phyloP scores from a whole-genome alignment of 306 rosid genomes.

The Rosa rugosa region DNA sequence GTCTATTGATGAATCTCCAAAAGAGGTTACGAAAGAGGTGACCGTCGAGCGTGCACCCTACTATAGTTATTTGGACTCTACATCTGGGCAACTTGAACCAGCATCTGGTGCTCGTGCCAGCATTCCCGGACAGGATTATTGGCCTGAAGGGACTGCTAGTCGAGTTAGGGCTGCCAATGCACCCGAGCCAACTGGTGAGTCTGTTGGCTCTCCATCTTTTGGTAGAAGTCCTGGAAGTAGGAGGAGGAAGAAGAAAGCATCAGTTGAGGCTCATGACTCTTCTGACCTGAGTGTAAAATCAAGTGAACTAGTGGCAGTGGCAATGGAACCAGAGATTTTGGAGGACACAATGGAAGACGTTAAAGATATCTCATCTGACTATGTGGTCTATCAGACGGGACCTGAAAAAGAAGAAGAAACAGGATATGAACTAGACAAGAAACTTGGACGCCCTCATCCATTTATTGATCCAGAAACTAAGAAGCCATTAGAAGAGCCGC shows the following conservation, averaged over 20 bases:
- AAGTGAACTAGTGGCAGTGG: constrained; percentile 28
- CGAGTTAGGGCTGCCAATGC: constrained; percentile 83
- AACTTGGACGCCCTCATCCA: constrained; percentile 79
- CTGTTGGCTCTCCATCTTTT: constrained; percentile 78
- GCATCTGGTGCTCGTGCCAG: constrained; percentile 99
- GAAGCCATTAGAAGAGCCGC: constrained; percentile 67
- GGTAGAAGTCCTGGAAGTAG: constrained; percentile 92
- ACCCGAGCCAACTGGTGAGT: constrained; percentile 71
- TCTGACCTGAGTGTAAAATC: constrained; percentile 36
- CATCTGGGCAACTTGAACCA: constrained; percentile 94
- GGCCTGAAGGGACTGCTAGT: constrained; percentile 96
- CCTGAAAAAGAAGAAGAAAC: constrained; percentile 61
- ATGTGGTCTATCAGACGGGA: constrained; percentile 73
- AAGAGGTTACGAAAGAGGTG: constrained; percentile 42
- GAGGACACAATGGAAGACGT: constrained; percentile 60
- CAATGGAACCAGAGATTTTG: constrained; percentile 33
- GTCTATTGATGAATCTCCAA: constrained; percentile 33
- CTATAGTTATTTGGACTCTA: constrained; percentile 74
- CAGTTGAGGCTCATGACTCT: constrained; percentile 39
- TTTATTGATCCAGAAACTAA: constrained; percentile 74
- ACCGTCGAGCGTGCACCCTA: constrained; percentile 86
- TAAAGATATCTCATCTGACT: constrained; percentile 58
- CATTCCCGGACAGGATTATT: constrained; percentile 80
- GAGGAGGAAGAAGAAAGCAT: constrained; percentile 69
- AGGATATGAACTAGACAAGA: constrained; percentile 65